Percentiles rank a stretch among this genome's conserved stretches.
phyloP scores from a whole-genome alignment of 2,329 filamentous ascomycete genomes.

The Aspergillus texensis region DNA sequence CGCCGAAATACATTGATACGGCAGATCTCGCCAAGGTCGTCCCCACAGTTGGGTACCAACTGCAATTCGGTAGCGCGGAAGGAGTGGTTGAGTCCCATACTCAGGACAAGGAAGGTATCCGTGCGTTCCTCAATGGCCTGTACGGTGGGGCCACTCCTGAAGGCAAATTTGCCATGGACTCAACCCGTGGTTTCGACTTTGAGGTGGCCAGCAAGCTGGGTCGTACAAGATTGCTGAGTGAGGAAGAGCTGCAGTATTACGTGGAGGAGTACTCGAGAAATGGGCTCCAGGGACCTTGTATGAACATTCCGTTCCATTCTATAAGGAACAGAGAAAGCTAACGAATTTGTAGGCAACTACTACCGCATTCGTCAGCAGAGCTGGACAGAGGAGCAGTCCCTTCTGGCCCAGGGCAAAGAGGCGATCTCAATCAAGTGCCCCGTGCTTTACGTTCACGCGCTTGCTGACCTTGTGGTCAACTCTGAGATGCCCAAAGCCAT shows the following conservation, averaged over 20 bases:
- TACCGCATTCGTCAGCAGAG: conserved; percentile 5
- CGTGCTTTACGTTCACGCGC: conserved; percentile 1
- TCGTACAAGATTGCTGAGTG: conserved; percentile 1
- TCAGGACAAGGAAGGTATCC: conserved; percentile 5
- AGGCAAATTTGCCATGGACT: conserved; percentile 9
- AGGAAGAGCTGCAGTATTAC: conserved; percentile 10
- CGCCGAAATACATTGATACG: conserved; percentile 1
- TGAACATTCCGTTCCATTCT: neutral
- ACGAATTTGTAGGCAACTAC: conserved; percentile 4
- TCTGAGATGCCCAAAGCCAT: conserved; percentile 1
- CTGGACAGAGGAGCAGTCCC: conserved; percentile 1
- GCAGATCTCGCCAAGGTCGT: neutral
- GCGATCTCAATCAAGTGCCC: conserved; percentile 1
- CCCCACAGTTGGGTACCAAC: conserved; percentile 7
- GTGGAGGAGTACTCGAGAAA: conserved; percentile 9
- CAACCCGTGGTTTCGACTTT: conserved; percentile 3
- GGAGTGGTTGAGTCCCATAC: conserved; percentile 9
- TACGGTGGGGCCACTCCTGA: conserved; percentile 9
- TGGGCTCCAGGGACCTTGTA: conserved; percentile 8
- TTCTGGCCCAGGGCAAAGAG: neutral
- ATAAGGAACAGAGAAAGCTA: neutral
- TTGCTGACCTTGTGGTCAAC: neutral
- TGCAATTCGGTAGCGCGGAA: conserved; percentile 10
- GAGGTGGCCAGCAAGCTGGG: neutral
- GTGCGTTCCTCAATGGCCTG: conserved; percentile 8